Evolutionary conservation across 768 basidiomycete species (phyloP), one percentile per base, ranked within the genome.

Genomic region (Termitomyces sp.): DNA sequence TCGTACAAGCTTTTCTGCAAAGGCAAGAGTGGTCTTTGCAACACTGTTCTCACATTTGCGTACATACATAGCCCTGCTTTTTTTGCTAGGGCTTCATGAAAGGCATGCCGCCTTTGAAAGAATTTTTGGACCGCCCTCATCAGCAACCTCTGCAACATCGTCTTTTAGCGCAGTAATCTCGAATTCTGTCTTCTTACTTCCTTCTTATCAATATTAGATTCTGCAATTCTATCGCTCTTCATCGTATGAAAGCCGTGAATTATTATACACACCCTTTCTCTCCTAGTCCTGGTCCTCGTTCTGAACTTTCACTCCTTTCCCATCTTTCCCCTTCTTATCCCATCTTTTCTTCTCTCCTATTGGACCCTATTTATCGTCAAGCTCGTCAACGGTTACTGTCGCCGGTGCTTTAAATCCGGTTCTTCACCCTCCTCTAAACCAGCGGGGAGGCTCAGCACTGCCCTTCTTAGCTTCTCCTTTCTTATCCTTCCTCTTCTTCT

Each of bases 1-100:
- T 28, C 28, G 75, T 98, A 98, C 98, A 76, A 52, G 95, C 72
- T 98, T 94, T 70, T 99, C 94, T n/a, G 96, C 93, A 69, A 99
- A 96, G 3, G 93, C 94, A 55, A 98, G 71, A 56, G 90, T 89
- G 33, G 91, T 94, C 72, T 90, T 88, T 64, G 85, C 68, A 16
- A 90, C 79, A 58, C 94, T 90, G 65, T 93, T 90, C 67, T 93
- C 91, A 68, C 96, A 99, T 72, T 98, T 94, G 62, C 91, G 88
- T 68, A 91, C n/a, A n/a, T n/a, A 86, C 26, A 94, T 92, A 7
- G 87, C 72, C 44, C 73, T 79, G 61, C 78, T 74, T 72, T 99
- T 70, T 90, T 86, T 18, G 85, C 87, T 48, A 98, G 78, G 9
- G 94, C 93, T 70, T 94, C 93, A 55, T 80, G 87, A 86, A 98